Base-by-base conservation (phyloP, 352 stramenopile species). In the Blastocystis sp. region DNA sequence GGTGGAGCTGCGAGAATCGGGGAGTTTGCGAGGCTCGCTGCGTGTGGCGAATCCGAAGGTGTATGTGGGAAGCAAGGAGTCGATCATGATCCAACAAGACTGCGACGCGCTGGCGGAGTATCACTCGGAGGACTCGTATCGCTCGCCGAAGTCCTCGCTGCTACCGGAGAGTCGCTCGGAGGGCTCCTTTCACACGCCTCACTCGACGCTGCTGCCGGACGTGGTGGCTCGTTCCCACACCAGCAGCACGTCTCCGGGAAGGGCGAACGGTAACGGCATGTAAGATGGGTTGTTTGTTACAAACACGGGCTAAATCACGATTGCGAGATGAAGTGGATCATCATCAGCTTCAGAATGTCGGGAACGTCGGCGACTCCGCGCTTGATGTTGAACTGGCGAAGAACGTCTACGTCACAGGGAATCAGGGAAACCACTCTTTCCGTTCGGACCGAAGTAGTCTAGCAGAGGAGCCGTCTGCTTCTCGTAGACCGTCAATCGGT, bases 11-110 rank as follows among this genome's bases (percentile, higher is more conserved):
- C n/a, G n/a, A n/a, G n/a, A n/a, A n/a, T n/a, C n/a, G n/a, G n/a
- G n/a, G n/a, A n/a, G n/a, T n/a, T n/a, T n/a, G n/a, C n/a, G n/a
- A n/a, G n/a, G n/a, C n/a, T n/a, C n/a, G n/a, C n/a, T n/a, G n/a
- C n/a, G n/a, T n/a, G n/a, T n/a, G n/a, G n/a, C 11, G 7, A 59
- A 59, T 59, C 51, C 3, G n/a, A 27, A 18, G n/a, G 51, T 27
- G 4, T 81, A 81, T 81, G 27, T 65, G n/a, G 69, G 69, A 11
- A 81, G 69, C 51, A 81, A 81, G 51, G 69, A 81, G 48, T 81
- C 69, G n/a, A 81, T 81, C 34, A 63, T 81, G 69, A 61, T 81
- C 29, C 61, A 63, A 44, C 48, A 81, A 61, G 69, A 81, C 53
- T 63, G 54, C 27, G 69, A 81, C 29, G 42, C 29, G n/a, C 53